Evolutionary conservation across 768 basidiomycete species (phyloP).

Genomic region (Psilocybe subaeruginosa): DNA sequence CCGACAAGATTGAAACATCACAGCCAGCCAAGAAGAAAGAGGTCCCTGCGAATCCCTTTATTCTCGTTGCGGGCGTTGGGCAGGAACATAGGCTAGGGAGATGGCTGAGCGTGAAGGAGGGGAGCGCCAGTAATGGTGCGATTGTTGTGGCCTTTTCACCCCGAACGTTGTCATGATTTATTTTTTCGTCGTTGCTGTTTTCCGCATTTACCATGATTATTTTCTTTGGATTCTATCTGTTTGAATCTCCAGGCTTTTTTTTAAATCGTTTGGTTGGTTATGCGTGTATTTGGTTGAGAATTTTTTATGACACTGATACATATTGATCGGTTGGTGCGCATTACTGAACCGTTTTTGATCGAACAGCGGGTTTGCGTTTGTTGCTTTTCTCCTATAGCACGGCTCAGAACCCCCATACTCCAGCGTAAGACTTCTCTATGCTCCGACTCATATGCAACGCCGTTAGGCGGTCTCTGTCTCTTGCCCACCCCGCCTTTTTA

Average conservation of each 20-base stretch:
- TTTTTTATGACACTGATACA: too few species aligned
- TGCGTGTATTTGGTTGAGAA: too few species aligned
- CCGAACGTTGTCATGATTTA: constrained; percentile 19
- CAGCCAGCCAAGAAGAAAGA: constrained; percentile 14
- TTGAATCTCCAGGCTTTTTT: too few species aligned
- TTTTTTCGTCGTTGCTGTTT: neutral
- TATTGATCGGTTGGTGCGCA: too few species aligned
- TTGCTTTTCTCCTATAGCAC: neutral
- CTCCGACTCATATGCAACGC: neutral
- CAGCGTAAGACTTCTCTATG: neutral
- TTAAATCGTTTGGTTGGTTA: too few species aligned
- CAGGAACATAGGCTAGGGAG: constrained; percentile 91
- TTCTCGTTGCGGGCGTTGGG: constrained; percentile 81
- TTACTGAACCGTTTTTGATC: neutral
- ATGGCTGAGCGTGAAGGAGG: constrained; percentile 79
- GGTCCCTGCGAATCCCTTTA: constrained; percentile 31
- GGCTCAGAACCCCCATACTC: too few species aligned
- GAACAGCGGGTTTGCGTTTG: neutral
- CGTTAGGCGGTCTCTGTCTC: neutral
- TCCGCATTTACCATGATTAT: neutral
- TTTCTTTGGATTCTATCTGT: too few species aligned
- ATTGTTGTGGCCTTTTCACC: constrained; percentile 44
- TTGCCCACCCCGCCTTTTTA: neutral
- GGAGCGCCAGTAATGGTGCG: constrained; percentile 72
- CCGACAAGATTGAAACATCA: neutral